Evolutionary conservation across 2,329 filamentous ascomycete species (phyloP), one percentile per base, ranked within the genome.

Genomic region (Colletotrichum cereale): DNA sequence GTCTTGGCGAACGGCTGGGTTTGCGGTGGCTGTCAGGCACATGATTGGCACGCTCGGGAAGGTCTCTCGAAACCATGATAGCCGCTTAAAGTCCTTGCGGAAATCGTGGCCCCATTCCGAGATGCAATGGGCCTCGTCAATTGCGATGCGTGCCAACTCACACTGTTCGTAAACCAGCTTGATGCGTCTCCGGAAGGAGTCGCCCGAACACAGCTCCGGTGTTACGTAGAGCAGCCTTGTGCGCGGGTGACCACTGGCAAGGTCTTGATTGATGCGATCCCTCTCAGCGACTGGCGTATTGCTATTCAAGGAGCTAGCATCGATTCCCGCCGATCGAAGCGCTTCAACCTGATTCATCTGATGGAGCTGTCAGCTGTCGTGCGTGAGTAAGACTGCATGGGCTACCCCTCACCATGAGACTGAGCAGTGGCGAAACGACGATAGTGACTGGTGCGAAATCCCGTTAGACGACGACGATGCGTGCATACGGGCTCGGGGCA

Each of bases 61-160:
- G 7, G 90, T 90, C 60, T 90, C 87, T 75, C 93, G 92, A 84
- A 98, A 96, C 90, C 94, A 98, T 2, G 89, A 91, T 8, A 98
- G 87, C 26, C 92, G 89, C 78, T 96, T 95, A 82, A 97, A 98
- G 68, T 95, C 93, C 44, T 92, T 93, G n/a, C 96, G 92, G 79
- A 98, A 98, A 80, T 98, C 96, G 80, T 98, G 95, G 2, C 96
- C 96, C 96, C 96, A 98, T 90, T 98, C 95, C 31, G 94, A 97
- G 75, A 98, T 97, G 80, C 96, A 98, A 80, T 98, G 96, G 2
- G 96, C 96, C 83, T 98, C 96, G 78, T 98, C 96, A 68, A 98
- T 91, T 58, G 93, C 96, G 74, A 98, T 90, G 18, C 96, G 90
- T 12, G 92, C 92, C n/a, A 98, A 88, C 81, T 98, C 94, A 68